phyloP scores from a whole-genome alignment of 495 filamentous ascomycete species.

The Pyrenula aspistea region DNA sequence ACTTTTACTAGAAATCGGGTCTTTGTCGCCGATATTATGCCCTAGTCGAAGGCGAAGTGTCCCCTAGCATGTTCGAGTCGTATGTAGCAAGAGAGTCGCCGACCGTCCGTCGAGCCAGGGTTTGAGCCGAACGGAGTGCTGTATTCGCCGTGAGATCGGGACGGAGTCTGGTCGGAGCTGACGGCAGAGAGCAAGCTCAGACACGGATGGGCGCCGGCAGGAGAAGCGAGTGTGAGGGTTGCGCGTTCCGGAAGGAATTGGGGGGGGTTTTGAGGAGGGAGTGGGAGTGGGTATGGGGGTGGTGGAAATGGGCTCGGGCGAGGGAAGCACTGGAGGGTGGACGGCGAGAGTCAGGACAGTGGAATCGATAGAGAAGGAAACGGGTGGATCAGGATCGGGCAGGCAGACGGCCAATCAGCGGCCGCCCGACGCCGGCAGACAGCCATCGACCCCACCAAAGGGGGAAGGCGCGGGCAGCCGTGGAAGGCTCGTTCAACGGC shows the following conservation, averaged over 20 bases:
- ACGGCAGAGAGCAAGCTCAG: neutral
- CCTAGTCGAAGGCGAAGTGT: too few relatives aligned
- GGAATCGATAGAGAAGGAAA: neutral
- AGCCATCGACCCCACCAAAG: neutral
- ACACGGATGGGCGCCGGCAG: neutral
- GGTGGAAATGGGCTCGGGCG: neutral
- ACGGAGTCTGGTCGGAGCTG: too few relatives aligned
- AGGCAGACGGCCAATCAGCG: neutral
- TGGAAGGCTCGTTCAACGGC: neutral
- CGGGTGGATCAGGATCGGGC: neutral
- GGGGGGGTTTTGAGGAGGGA: neutral
- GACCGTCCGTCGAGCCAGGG: too few relatives aligned
- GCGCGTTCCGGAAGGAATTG: neutral
- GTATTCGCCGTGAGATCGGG: too few relatives aligned
- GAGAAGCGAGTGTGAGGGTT: neutral
- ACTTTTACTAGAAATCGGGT: too few relatives aligned
- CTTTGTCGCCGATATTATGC: too few relatives aligned
- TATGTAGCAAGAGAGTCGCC: too few relatives aligned
- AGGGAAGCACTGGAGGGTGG: neutral
- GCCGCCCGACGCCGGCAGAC: too few relatives aligned
- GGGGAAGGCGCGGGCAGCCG: neutral
- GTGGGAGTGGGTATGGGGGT: neutral
- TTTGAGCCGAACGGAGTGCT: too few relatives aligned
- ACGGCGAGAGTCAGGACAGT: neutral
- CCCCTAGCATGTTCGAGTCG: too few relatives aligned